These are phyloP conservation scores for Bipolaris cookei DNA, from an alignment of 2,329 filamentous ascomycete genomes.

Conservation along the genomic window DNA sequence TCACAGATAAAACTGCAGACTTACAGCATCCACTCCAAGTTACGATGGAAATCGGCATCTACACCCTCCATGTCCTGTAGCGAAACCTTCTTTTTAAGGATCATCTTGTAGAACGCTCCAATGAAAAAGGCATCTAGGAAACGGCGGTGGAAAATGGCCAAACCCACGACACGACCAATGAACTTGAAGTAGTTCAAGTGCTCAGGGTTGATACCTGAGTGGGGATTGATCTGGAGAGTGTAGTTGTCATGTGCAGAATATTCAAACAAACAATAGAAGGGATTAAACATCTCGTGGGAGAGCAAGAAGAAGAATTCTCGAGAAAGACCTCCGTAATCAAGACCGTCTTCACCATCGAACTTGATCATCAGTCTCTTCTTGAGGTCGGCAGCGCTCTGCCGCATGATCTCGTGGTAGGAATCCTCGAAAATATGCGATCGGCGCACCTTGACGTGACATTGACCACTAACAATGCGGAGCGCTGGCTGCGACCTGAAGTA, in stretches of 20 bases:
- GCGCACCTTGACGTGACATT: constrained; percentile 97
- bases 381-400: constrained; percentile 90
- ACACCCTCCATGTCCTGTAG: constrained; percentile 98
- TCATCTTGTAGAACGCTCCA: constrained; percentile 99
- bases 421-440: constrained; percentile 98
- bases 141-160: constrained; percentile 96
- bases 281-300: constrained; percentile 99
- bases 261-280: constrained; percentile 99
- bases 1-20: constrained; percentile 27
- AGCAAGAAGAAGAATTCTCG: constrained; percentile 98
- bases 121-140: constrained; percentile 99
- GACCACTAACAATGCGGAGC: constrained; percentile 90
- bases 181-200: constrained; percentile 99
- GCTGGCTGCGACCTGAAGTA: constrained; percentile 99
- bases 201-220: constrained; percentile 98
- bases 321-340: constrained; percentile 97
- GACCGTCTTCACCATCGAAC: constrained; percentile 96
- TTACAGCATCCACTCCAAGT: constrained; percentile 90
- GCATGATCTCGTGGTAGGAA: constrained; percentile 97
- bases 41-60: constrained; percentile 96
- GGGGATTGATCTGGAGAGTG: constrained; percentile 98
- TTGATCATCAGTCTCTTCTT: constrained; percentile 99
- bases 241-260: constrained; percentile 99
- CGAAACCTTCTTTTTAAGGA: constrained; percentile 88
- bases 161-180: constrained; percentile 93